Evolutionary conservation across 257 asterid species (phyloP).

Genomic region (Ajuga chamaepitys): DNA sequence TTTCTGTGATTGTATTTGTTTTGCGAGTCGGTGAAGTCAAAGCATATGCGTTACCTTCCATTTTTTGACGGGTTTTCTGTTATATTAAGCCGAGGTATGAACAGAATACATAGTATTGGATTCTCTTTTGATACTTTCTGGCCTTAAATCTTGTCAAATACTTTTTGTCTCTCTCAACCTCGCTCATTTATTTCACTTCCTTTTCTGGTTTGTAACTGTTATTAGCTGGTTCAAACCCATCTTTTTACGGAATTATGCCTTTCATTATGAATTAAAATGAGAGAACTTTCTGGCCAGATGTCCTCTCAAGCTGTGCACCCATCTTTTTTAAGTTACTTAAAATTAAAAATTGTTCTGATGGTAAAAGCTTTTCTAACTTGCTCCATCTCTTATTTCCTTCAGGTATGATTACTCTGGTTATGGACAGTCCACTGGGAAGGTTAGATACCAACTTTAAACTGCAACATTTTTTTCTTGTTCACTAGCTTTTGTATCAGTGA

Average conservation of each 20-base stretch:
- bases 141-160: not conserved
- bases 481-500: not conserved
- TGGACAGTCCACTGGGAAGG: conserved; percentile 98
- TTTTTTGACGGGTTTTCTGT: not conserved
- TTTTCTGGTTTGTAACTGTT: not conserved
- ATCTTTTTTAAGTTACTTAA: not conserved
- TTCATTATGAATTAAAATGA: not conserved
- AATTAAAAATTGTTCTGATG: conserved; percentile 1
- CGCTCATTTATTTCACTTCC: not conserved
- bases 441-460: conserved; percentile 34
- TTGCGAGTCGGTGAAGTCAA: not conserved
- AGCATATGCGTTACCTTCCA: not conserved
- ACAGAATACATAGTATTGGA: not conserved
- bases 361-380: conserved; percentile 13
- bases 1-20: not conserved
- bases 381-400: conserved; percentile 15
- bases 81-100: not conserved
- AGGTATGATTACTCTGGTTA: conserved; percentile 99
- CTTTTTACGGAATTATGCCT: not conserved
- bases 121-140: not conserved
- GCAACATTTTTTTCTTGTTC: not conserved
- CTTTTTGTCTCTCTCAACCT: not conserved
- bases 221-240: not conserved
- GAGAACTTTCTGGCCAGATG: not conserved
- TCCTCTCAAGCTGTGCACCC: not conserved